Base-by-base conservation (phyloP, 2,329 filamentous ascomycete species). In the Pseudogymnoascus sp. region DNA sequence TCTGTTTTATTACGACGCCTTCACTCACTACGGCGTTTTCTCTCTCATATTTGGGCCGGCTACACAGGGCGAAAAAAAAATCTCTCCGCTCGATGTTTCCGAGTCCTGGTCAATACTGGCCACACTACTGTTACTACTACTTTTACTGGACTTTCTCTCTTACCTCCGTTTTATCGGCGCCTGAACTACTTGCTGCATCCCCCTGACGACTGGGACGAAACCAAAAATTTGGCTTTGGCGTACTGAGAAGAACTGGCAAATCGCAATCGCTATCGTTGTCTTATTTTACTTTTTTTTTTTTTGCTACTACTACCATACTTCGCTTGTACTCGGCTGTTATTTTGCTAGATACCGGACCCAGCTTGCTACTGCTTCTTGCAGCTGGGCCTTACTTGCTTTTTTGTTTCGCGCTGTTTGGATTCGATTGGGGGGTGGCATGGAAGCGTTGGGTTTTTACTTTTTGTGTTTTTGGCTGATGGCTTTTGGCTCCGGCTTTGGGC, bases 151-250 rank as follows among this genome's bases (percentile, higher is more conserved):
- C 25, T 23, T 23, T 54, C 31, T 31, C 25, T 54, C n/a, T 19
- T 16, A 6, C n/a, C 7, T n/a, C 48, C 48, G 48, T 54, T 54
- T 16, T 54, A 54, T 54, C 25, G 48, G 48, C 48, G 48, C 48
- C 48, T 54, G 31, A 54, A 31, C 48, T 54, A 31, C 48, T 31
- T 54, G 19, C 45, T 51, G 48, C 48, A 54, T 54, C 48, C 48
- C 48, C 25, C 25, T 54, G 48, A 54, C 48, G 48, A 54, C 48
- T 54, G 48, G 48, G 48, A 54, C 48, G 48, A 54, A 54, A 54
- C 25, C 45, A 28, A 54, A 54, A 48, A 54, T 11, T 6, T 54
- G 48, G 48, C 25, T 54, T 54, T 54, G 48, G 48, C 48, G 48
- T 54, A 54, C 48, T 31, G 25, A 54, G 16, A 11, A 31, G 31